Base-by-base conservation (phyloP, 495 filamentous ascomycete genomes). In the Hypoxylon lienhwacheense region DNA sequence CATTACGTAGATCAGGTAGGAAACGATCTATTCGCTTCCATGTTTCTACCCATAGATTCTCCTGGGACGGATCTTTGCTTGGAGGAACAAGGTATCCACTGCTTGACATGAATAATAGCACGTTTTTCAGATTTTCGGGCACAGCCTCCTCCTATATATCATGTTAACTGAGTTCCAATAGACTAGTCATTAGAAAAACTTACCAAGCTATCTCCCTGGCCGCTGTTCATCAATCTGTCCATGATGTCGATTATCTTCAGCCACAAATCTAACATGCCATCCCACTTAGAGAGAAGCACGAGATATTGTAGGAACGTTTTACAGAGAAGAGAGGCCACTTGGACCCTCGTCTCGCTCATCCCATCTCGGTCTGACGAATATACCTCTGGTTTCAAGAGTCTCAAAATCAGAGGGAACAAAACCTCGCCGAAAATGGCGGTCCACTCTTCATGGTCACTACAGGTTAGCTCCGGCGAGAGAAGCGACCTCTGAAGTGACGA, bases 271-370 rank as follows among this genome's bases (percentile, higher is more conserved):
- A 97, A 74, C 87, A 97, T 89, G n/a, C 87, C 91, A 14, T 91
- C 87, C 79, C 87, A 88, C 53, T 90, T 86, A 6, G 85, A 84
- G 45, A 96, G 77, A 48, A 89, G 78, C 1, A 90, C 89, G 7
- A 97, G 80, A 68, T 96, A 96, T 65, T 96, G 95, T 63, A 97
- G 64, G 73, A 97, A 99, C 8, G 96, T 90, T 69, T 92, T 96
- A 77, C 88, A 96, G 20, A 97, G 81, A 33, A 97, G 75, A 17
- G 85, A 95, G 10, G 92, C 91, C 5, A 89, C 91, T 66, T 95
- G 88, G 3, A 97, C 89, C 46, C 93, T 81, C 10, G 92, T 97
- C 67, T 97, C 91, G 59, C 86, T 87, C 93, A 99, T 99, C 14
- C 93, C 95, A 22, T 86, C 71, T 5, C 91, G 86, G 62, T 99